These are phyloP conservation scores for Mucuna pruriens DNA, from an alignment of 306 rosid species.

Conservation along the genomic window DNA sequence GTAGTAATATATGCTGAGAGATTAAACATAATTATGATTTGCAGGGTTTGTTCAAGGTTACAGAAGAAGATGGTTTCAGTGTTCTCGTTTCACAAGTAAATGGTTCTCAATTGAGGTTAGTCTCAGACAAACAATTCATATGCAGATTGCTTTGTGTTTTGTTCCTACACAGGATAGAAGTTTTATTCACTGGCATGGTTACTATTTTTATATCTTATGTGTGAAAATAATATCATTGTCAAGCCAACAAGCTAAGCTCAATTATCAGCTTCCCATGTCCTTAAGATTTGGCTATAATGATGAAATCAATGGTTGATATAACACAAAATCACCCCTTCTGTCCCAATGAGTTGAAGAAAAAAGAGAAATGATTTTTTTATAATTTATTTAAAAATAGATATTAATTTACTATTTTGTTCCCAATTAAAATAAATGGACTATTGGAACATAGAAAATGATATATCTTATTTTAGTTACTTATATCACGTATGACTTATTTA, in stretches of 20 bases:
- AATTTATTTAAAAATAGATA: too few relatives aligned
- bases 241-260: not conserved
- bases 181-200: not conserved
- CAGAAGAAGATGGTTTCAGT: slow-evolving; percentile 52
- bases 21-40: slow-evolving; percentile 8
- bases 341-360: too few relatives aligned
- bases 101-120: slow-evolving; percentile 45
- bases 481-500: too few relatives aligned
- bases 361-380: too few relatives aligned
- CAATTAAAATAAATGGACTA: too few relatives aligned
- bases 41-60: slow-evolving; percentile 51
- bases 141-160: not conserved
- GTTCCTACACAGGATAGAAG: not conserved
- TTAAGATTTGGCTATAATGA: too few relatives aligned
- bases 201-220: not conserved
- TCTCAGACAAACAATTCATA: not conserved
- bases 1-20: not conserved
- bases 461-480: too few relatives aligned
- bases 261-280: not conserved
- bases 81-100: slow-evolving; percentile 42
- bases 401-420: too few relatives aligned
- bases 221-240: not conserved
- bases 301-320: too few relatives aligned
- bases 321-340: too few relatives aligned
- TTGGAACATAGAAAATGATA: too few relatives aligned